Percentiles rank a stretch among this genome's conserved stretches.
Evolutionary conservation across 169 alveolate species (phyloP).

Genomic region (Fabrea salina): DNA sequence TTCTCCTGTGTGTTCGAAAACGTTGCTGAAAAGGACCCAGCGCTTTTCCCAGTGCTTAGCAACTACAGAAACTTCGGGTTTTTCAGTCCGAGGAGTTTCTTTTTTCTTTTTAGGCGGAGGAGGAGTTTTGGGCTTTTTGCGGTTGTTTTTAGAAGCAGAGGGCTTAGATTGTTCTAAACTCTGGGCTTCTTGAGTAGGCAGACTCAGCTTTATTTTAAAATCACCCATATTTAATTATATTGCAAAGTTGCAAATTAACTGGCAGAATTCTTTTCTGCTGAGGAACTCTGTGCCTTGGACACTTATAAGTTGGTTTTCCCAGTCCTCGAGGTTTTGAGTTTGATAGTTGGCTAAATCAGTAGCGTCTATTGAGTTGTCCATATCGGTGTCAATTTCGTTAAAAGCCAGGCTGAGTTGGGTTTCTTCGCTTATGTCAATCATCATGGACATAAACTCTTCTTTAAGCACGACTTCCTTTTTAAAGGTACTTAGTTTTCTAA

Average conservation of each 20-base stretch:
- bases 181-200: no score
- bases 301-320: not conserved
- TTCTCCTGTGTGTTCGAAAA: conserved; percentile 11
- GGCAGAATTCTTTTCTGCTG: not conserved
- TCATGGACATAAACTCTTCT: not conserved
- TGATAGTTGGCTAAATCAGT: not conserved
- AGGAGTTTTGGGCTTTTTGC: no score
- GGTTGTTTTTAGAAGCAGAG: no score
- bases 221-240: no score
- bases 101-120: no score
- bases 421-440: not conserved
- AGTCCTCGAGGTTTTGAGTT: not conserved
- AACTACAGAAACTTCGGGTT: not conserved
- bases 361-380: not conserved
- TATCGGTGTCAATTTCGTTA: conserved; percentile 1
- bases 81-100: no score
- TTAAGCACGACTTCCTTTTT: not conserved
- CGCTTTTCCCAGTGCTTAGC: conserved; percentile 20
- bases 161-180: no score
- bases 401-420: not conserved
- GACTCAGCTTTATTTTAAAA: no score
- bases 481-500: not conserved
- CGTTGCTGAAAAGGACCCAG: conserved; percentile 23
- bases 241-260: not conserved
- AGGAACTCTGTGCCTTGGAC: not conserved